Evolutionary conservation across 805 yeast genomes (phyloP), one percentile per base, ranked within the genome.

Genomic region (Saccharomycopsis sp.): DNA sequence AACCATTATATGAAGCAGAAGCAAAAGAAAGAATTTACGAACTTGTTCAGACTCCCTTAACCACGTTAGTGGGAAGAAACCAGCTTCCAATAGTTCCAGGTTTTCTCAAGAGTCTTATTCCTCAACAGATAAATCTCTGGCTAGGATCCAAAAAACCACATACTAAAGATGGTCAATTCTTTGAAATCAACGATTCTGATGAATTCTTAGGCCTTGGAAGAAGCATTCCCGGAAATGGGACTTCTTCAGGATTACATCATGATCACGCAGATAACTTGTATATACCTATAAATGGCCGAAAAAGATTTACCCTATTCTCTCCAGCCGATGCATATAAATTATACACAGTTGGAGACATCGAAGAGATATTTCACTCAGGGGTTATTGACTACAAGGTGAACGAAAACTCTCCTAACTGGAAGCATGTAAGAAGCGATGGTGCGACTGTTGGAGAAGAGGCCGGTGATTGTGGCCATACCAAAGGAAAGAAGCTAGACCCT

Each of bases 211-310:
- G 80, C 0, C 67, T 83, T 2, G 89, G 89, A 0, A 79, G 81
- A 65, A 71, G 71, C 22, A 69, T 85, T 0, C 86, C 89, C 0
- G 79, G 80, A 0, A 73, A 75, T 1, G 86, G 86, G 1, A 74
- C 84, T 0, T 84, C 90, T 0, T 84, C 91, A 1, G 93, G 93
- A 0, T 70, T 87, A 12, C 93, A 87, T 64, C 93, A 87, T 67
- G 93, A 87, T 67, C 92, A 86, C 69, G 89, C 92, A 1, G 92
- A 86, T 66, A 87, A 87, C 65, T 71, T 87, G 41, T 87, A 87
- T 67, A 74, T 86, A 2, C 80, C 87, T 1, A 66, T 82, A 1
- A 70, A 76, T 25, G 94, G 93, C 0, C 66, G 64, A 5, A 87
- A 87, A 65, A 68, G 91, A 60, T 87, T 87, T 68, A 86, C 92